A percentile compares a stretch with the other conserved stretches of the same genome.
These are phyloP conservation scores for Tritrichomonas musculus DNA, from an alignment of 208 protist species.

Conservation along the genomic window DNA sequence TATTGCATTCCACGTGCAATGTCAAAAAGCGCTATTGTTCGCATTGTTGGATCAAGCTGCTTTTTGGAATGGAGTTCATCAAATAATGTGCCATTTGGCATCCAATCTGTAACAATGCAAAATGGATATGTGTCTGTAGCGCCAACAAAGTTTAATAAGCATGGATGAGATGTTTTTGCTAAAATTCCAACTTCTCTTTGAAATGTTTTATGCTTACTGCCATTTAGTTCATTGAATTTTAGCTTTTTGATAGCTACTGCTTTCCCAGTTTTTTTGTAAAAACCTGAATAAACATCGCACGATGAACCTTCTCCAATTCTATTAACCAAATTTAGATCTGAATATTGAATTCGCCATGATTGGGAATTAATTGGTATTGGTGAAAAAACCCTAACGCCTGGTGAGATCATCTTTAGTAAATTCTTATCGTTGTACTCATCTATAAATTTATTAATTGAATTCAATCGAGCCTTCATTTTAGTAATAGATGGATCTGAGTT, in stretches of 20 bases:
- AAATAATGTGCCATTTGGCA: not conserved
- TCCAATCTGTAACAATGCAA: constrained; percentile 32
- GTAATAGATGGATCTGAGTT: no score
- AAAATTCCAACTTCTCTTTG: not conserved
- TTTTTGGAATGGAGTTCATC: not conserved
- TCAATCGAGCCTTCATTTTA: no score
- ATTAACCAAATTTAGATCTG: not conserved
- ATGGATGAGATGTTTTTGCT: not conserved
- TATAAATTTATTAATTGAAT: no score
- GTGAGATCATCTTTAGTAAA: no score
- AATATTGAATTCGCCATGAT: not conserved
- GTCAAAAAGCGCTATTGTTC: not conserved
- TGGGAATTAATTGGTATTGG: constrained; percentile 19
- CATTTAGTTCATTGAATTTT: not conserved
- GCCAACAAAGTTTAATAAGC: not conserved
- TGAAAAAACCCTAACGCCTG: not conserved
- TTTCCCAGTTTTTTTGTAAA: not conserved
- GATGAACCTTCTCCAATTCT: not conserved
- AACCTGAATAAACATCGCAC: not conserved
- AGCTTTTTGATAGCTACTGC: not conserved
- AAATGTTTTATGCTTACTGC: not conserved
- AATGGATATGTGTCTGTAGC: not conserved
- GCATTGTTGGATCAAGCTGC: not conserved
- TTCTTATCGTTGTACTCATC: no score
- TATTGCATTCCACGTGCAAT: constrained; percentile 21